These are phyloP conservation scores for Medicago lupulina DNA, from an alignment of 306 rosid species.

Conservation along the genomic window DNA sequence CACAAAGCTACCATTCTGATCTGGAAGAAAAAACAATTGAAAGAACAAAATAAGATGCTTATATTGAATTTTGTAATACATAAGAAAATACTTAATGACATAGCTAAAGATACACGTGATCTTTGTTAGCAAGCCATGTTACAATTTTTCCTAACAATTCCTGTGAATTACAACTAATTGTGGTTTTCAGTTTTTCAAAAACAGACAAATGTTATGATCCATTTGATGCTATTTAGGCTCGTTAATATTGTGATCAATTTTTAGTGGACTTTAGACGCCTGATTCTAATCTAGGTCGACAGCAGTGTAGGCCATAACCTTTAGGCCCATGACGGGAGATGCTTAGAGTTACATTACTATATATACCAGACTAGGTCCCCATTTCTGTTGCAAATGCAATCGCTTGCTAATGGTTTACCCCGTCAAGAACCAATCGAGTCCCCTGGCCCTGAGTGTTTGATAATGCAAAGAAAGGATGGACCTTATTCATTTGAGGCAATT, in stretches of 20 bases:
- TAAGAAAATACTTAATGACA: conserved; percentile 19
- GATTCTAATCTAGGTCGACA: not conserved
- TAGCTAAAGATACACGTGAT: conserved; percentile 5
- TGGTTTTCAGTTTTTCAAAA: not conserved
- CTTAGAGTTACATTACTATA: conserved; percentile 3
- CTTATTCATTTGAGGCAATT: not conserved
- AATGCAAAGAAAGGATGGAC: not conserved
- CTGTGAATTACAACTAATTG: not conserved
- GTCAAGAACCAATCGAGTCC: not conserved
- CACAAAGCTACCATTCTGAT: conserved; percentile 60
- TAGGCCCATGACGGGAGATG: not conserved
- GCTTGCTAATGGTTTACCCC: not conserved
- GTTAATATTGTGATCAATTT: not conserved
- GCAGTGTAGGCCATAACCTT: not conserved
- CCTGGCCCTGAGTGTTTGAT: not conserved
- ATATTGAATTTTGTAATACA: conserved; percentile 7
- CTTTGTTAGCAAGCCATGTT: not conserved
- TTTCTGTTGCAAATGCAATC: not conserved
- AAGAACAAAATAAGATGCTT: conserved; percentile 34
- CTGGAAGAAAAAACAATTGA: conserved; percentile 54
- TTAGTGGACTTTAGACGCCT: not conserved
- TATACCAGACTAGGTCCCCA: not conserved
- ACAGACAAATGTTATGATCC: not conserved
- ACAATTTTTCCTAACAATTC: not conserved
- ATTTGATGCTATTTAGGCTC: not conserved